Evolutionary conservation across 352 stramenopile species (phyloP).

Genomic region (Phytophthora gonapodyides): DNA sequence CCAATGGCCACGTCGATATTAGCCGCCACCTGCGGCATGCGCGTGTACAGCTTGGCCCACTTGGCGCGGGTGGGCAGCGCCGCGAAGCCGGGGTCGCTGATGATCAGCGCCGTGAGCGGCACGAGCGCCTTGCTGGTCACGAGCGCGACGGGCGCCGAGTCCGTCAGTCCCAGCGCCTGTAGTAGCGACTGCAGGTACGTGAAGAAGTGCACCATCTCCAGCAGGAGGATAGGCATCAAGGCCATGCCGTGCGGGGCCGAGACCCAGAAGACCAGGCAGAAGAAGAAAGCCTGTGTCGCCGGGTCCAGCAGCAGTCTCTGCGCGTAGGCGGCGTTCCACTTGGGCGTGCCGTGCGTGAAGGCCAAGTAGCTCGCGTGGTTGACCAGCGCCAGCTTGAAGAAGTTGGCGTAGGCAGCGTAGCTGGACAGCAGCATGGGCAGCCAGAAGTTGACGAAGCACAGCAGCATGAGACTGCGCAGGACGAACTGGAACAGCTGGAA

Average conservation of each 20-base stretch:
- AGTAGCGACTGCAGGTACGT: slow-evolving; percentile 67
- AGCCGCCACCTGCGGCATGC: slow-evolving; percentile 74
- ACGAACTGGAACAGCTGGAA: slow-evolving; percentile 79
- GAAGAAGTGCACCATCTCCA: slow-evolving; percentile 82
- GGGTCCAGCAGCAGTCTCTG: slow-evolving; percentile 84
- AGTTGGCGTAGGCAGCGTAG: slow-evolving; percentile 59
- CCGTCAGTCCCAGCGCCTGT: slow-evolving; percentile 51
- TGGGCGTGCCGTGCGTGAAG: slow-evolving; percentile 78
- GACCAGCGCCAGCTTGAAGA: slow-evolving; percentile 84
- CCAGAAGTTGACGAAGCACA: slow-evolving; percentile 81
- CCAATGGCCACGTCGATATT: slow-evolving; percentile 87
- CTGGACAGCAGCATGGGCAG: slow-evolving; percentile 48
- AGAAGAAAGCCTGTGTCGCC: slow-evolving; percentile 83
- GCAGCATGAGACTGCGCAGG: slow-evolving; percentile 64
- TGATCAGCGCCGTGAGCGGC: slow-evolving; percentile 59
- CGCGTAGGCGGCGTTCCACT: slow-evolving; percentile 75
- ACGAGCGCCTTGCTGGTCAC: slow-evolving; percentile 57
- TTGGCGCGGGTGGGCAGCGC: slow-evolving; percentile 61
- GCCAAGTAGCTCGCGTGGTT: slow-evolving; percentile 82
- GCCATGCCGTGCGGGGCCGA: slow-evolving; percentile 76
- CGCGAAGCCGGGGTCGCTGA: slow-evolving; percentile 66
- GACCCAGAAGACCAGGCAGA: slow-evolving; percentile 87
- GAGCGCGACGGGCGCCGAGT: slow-evolving; percentile 45
- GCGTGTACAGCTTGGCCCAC: slow-evolving; percentile 83
- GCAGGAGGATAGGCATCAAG: slow-evolving; percentile 75